phyloP scores from a whole-genome alignment of 768 basidiomycete genomes.

The Tricholoma flavovirens region DNA sequence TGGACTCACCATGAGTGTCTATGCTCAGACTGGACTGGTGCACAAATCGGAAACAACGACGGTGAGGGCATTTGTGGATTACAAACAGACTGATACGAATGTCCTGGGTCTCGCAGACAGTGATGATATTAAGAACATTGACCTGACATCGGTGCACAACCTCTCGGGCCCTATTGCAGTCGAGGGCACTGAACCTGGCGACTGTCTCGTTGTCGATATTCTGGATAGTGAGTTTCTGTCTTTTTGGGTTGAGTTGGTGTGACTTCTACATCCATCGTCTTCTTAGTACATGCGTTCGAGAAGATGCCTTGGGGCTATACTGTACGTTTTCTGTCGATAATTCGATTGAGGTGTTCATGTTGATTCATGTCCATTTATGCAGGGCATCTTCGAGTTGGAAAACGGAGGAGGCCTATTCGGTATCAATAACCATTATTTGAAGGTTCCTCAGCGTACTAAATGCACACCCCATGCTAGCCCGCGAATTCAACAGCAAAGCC shows the following conservation, averaged over 20 bases:
- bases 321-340: conserved; percentile 25
- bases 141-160: conserved; percentile 64
- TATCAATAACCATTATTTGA: conserved; percentile 18
- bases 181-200: conserved; percentile 73
- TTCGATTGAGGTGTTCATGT: neutral
- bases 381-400: conserved; percentile 71
- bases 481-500: conserved; percentile 64
- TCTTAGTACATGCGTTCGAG: conserved; percentile 55
- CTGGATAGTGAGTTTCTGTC: conserved; percentile 48
- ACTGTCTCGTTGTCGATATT: conserved; percentile 75
- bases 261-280: neutral
- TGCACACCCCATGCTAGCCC: conserved; percentile 28
- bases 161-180: conserved; percentile 73
- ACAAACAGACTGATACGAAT: neutral
- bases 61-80: conserved; percentile 38
- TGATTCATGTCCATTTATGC: neutral
- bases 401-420: conserved; percentile 73
- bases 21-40: conserved; percentile 68
- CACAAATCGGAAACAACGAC: conserved; percentile 74
- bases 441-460: neutral
- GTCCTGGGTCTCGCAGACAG: conserved; percentile 33
- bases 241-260: neutral
- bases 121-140: conserved; percentile 63
- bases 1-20: neutral
- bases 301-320: conserved; percentile 84